Evolutionary conservation across 2,329 filamentous ascomycete genomes (phyloP).

Genomic region (Colletotrichum aenigma): DNA sequence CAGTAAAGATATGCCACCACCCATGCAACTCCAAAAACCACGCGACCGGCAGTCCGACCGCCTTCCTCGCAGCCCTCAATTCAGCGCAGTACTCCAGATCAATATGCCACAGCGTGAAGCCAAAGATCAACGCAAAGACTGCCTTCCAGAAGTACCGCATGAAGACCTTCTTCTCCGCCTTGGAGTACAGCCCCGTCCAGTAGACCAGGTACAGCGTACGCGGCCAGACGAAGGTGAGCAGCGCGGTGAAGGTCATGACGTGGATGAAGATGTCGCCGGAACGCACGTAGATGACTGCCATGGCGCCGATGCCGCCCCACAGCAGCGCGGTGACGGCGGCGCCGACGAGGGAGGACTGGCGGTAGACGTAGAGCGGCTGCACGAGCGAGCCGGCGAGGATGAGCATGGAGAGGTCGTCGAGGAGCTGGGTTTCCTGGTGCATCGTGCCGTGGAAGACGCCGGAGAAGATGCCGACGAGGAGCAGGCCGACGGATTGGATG

Average conservation of each 20-base stretch:
- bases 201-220: conserved; percentile 40
- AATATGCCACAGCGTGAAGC: conserved; percentile 61
- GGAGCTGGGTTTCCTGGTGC: conserved; percentile 46
- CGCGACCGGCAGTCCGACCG: conserved; percentile 57
- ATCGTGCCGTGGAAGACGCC: conserved; percentile 50
- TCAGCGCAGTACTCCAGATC: conserved; percentile 57
- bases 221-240: conserved; percentile 34
- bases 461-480: conserved; percentile 46
- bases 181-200: conserved; percentile 30
- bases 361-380: conserved; percentile 50
- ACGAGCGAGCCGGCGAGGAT: conserved; percentile 56
- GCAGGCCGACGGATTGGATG: conserved; percentile 44
- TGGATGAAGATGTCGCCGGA: conserved; percentile 49
- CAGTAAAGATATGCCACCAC: conserved; percentile 69
- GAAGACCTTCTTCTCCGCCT: conserved; percentile 28
- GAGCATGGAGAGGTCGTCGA: conserved; percentile 65
- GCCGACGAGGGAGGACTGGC: conserved; percentile 39
- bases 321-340: conserved; percentile 39
- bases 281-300: conserved; percentile 46
- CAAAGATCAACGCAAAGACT: conserved; percentile 40
- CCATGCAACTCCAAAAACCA: conserved; percentile 64
- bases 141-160: conserved; percentile 31
- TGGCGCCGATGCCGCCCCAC: conserved; percentile 42
- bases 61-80: conserved; percentile 47
- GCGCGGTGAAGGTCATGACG: conserved; percentile 37